Conservation (phyloP, 140 eudicot genomes). For the Flaveria floridana region DNA sequence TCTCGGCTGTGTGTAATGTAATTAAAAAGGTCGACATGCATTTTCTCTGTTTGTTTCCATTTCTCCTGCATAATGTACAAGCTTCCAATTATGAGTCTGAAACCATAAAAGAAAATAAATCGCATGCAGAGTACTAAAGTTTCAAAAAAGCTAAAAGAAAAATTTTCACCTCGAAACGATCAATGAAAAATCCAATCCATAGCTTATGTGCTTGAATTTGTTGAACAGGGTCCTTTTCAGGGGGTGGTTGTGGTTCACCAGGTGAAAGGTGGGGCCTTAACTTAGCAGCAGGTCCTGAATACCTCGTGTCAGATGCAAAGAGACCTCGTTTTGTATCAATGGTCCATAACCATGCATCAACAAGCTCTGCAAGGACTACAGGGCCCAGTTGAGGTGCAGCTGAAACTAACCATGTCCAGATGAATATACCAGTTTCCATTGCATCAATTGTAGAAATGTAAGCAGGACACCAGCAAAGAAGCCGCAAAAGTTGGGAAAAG, state of each 20-base stretch:
- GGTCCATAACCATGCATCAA: conserved; percentile 99
- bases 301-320: conserved; percentile 85
- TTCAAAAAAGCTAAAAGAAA: conserved; percentile 11
- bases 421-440: conserved; percentile 93
- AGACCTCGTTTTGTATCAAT: conserved; percentile 92
- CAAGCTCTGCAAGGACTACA: conserved; percentile 94
- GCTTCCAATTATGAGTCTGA: background rate
- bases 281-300: conserved; percentile 86
- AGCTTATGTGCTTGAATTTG: conserved; percentile 92
- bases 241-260: conserved; percentile 82
- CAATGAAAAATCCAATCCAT: conserved; percentile 96
- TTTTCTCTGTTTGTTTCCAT: background rate
- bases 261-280: conserved; percentile 86
- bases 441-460: conserved; percentile 87
- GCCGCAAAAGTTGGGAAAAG: conserved; percentile 96
- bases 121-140: background rate
- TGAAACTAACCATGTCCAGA: conserved; percentile 99
- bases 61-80: background rate
- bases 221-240: conserved; percentile 86
- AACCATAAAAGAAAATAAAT: background rate
- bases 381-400: conserved; percentile 96
- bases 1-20: background rate
- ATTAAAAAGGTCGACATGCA: background rate
- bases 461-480: conserved; percentile 99
- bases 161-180: conserved; percentile 77